These are phyloP conservation scores for Biscogniauxia sp. DNA, from an alignment of 2,329 filamentous ascomycete species.

Conservation along the genomic window DNA sequence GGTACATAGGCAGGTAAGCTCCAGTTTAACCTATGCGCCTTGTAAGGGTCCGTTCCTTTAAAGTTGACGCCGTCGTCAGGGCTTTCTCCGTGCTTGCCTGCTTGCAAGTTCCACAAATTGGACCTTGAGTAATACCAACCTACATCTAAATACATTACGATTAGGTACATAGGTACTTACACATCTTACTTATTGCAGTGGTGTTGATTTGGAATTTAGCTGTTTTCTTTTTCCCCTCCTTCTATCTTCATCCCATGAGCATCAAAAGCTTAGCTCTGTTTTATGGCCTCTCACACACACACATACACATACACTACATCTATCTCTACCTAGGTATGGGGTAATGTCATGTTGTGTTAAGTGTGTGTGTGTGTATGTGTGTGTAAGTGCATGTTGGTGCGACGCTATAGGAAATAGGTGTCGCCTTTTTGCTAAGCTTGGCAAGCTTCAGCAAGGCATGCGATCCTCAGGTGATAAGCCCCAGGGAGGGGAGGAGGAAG, in stretches of 20 bases:
- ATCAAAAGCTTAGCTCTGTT: too few relatives aligned
- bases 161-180: too few relatives aligned
- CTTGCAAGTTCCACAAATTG: slow-evolving; percentile 8
- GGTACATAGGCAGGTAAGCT: slow-evolving; percentile 5
- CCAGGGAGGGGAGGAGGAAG: too few relatives aligned
- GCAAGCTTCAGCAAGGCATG: neutral
- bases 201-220: too few relatives aligned
- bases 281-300: neutral
- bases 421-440: neutral
- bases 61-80: slow-evolving; percentile 17
- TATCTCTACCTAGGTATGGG: too few relatives aligned
- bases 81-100: slow-evolving; percentile 11
- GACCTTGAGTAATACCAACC: slow-evolving; percentile 7
- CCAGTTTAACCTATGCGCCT: slow-evolving; percentile 5
- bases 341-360: neutral
- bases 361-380: neutral
- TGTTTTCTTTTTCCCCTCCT: too few relatives aligned
- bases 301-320: too few relatives aligned
- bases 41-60: slow-evolving; percentile 8
- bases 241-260: too few relatives aligned
- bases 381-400: slow-evolving; percentile 1
- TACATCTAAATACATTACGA: neutral
- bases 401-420: neutral
- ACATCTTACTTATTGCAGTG: too few relatives aligned
- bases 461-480: neutral